A percentile compares a stretch with the other conserved stretches of the same genome.
Evolutionary conservation across 2,329 filamentous ascomycete genomes (phyloP).

Genomic region (Capronia americana): DNA sequence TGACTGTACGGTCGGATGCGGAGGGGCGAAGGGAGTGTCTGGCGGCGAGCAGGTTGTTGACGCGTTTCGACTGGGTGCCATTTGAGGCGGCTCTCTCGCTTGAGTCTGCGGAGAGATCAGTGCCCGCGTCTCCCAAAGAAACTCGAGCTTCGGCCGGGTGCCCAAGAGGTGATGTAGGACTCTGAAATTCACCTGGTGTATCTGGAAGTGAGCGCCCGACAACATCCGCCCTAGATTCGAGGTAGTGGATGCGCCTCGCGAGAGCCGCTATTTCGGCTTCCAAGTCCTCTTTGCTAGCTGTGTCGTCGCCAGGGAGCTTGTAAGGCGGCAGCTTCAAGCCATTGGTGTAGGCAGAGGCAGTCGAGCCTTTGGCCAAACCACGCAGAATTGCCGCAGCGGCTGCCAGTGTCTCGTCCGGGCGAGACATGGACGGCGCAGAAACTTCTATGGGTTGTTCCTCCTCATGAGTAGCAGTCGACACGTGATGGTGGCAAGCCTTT

Average conservation of each 20-base stretch:
- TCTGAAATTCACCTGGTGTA: conserved; percentile 73
- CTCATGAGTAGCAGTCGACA: conserved; percentile 29
- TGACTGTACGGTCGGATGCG: conserved; percentile 63
- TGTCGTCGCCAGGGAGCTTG: conserved; percentile 77
- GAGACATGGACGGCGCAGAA: conserved; percentile 48
- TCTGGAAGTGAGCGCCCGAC: conserved; percentile 71
- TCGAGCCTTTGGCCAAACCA: conserved; percentile 51
- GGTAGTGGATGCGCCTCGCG: conserved; percentile 75
- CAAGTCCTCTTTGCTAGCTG: conserved; percentile 75
- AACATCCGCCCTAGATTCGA: conserved; percentile 77
- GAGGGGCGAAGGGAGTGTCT: conserved; percentile 49
- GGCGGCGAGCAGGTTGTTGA: conserved; percentile 46
- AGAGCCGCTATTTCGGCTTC: conserved; percentile 84
- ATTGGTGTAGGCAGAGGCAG: conserved; percentile 54
- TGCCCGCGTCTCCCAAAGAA: conserved; percentile 41
- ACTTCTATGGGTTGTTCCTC: conserved; percentile 32
- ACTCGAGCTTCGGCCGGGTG: conserved; percentile 56
- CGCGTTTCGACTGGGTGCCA: conserved; percentile 45
- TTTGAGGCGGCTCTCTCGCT: conserved; percentile 39
- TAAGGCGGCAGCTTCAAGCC: conserved; percentile 61
- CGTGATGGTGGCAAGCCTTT: conserved; percentile 26
- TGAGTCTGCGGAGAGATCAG: conserved; percentile 48
- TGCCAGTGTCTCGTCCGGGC: conserved; percentile 55
- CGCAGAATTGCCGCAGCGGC: conserved; percentile 55
- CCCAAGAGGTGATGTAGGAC: conserved; percentile 67